Conservation (phyloP, 176 grass and related monocot genomes). For the Chrysopogon serrulatus region DNA sequence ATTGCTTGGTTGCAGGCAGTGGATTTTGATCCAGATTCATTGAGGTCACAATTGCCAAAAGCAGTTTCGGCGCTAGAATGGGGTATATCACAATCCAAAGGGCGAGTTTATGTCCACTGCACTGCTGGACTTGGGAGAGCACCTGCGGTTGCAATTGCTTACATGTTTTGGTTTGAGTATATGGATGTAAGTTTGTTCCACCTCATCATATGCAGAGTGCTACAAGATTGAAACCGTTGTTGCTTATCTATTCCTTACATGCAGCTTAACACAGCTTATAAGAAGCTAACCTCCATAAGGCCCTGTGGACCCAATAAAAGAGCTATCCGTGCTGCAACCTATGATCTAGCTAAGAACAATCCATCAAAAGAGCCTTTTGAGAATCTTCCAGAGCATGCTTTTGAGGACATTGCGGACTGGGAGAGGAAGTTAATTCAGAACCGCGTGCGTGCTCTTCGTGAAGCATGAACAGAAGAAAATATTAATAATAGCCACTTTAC, state of each 20-base stretch:
- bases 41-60: constrained; percentile 72
- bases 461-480: constrained; percentile 31
- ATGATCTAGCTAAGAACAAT: constrained; percentile 82
- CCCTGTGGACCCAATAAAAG: constrained; percentile 72
- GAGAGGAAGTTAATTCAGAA: constrained; percentile 77
- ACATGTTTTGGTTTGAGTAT: constrained; percentile 89
- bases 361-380: constrained; percentile 79
- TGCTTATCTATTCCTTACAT: not conserved
- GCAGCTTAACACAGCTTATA: constrained; percentile 71
- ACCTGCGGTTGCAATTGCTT: constrained; percentile 76
- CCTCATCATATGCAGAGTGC: not conserved
- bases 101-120: constrained; percentile 71
- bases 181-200: constrained; percentile 52
- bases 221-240: not conserved
- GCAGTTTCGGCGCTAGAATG: constrained; percentile 80
- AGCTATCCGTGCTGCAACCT: constrained; percentile 70
- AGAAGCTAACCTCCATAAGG: constrained; percentile 58
- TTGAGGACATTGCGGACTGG: constrained; percentile 47
- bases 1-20: constrained; percentile 45
- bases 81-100: constrained; percentile 73
- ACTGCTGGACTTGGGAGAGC: constrained; percentile 90
- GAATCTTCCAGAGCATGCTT: constrained; percentile 68
- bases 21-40: constrained; percentile 75
- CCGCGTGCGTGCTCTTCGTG: constrained; percentile 36
- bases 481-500: not conserved